Percentiles rank a stretch among this genome's conserved stretches.
These are phyloP conservation scores for Ophiostoma novo-ulmi DNA, from an alignment of 2,329 filamentous ascomycete species.

Conservation along the genomic window DNA sequence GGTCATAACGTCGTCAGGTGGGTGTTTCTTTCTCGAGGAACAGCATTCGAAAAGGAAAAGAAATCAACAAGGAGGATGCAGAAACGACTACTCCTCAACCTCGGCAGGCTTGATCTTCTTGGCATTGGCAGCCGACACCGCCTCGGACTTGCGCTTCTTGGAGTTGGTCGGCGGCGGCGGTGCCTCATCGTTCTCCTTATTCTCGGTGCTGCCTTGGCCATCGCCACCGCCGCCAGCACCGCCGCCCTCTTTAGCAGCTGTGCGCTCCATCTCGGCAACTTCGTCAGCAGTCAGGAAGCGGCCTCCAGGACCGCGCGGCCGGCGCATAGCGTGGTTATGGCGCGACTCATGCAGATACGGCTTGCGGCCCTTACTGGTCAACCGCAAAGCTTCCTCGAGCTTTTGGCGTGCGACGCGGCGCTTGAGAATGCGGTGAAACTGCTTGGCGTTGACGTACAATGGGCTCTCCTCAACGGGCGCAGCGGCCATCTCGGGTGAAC, in stretches of 20 bases:
- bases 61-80: neutral
- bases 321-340: constrained; percentile 96
- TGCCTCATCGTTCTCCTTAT: constrained; percentile 30
- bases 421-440: constrained; percentile 96
- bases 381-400: constrained; percentile 82
- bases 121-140: constrained; percentile 43
- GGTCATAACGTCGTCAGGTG: neutral
- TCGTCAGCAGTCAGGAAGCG: constrained; percentile 96
- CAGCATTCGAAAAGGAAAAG: neutral
- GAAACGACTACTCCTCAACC: constrained; percentile 20
- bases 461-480: constrained; percentile 80
- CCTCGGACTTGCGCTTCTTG: constrained; percentile 58
- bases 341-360: constrained; percentile 96
- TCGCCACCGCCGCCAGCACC: constrained; percentile 36
- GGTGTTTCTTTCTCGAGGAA: neutral
- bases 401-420: constrained; percentile 87
- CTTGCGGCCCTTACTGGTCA: constrained; percentile 93
- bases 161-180: constrained; percentile 28
- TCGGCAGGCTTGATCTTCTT: constrained; percentile 48
- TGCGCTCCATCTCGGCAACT: constrained; percentile 78
- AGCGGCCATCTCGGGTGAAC: constrained; percentile 74
- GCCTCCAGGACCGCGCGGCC: constrained; percentile 87
- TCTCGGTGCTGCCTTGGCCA: constrained; percentile 37
- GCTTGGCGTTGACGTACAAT: constrained; percentile 96
- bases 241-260: constrained; percentile 45